These are phyloP conservation scores for Brachypodium distachyon DNA, from an alignment of 202 grass and related monocot genomes.

Conservation along the genomic window DNA sequence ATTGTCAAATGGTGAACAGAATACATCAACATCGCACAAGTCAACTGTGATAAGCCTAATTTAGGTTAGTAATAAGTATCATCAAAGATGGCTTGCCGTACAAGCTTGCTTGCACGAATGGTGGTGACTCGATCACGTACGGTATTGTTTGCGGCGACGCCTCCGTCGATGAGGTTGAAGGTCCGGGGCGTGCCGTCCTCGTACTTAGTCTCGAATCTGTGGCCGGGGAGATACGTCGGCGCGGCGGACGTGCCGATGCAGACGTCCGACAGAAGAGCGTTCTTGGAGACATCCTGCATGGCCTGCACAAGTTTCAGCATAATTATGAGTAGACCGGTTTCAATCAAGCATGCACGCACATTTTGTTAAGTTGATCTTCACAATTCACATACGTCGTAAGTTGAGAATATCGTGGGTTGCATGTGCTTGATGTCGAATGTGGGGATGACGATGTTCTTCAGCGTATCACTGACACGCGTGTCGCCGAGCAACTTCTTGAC, in stretches of 20 bases:
- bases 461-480: not conserved
- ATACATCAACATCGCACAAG: too few species aligned
- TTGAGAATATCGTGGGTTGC: not conserved
- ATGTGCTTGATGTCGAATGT: not conserved
- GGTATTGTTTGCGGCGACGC: conserved; percentile 64
- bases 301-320: not conserved
- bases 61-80: too few species aligned
- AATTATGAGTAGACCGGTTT: too few species aligned
- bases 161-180: conserved; percentile 67
- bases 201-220: conserved; percentile 37
- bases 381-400: not conserved
- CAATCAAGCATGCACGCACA: too few species aligned
- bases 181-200: conserved; percentile 12
- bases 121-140: conserved; percentile 13
- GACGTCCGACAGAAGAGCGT: conserved; percentile 56
- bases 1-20: too few species aligned
- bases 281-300: conserved; percentile 1
- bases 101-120: too few species aligned
- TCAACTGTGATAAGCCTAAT: too few species aligned
- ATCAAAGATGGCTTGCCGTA: not conserved
- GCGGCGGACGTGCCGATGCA: too few species aligned
- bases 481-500: not conserved
- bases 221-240: conserved; percentile 52
- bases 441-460: not conserved
- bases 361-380: not conserved